Conservation (phyloP, 768 basidiomycete genomes). For the Tricholomella constricta region DNA sequence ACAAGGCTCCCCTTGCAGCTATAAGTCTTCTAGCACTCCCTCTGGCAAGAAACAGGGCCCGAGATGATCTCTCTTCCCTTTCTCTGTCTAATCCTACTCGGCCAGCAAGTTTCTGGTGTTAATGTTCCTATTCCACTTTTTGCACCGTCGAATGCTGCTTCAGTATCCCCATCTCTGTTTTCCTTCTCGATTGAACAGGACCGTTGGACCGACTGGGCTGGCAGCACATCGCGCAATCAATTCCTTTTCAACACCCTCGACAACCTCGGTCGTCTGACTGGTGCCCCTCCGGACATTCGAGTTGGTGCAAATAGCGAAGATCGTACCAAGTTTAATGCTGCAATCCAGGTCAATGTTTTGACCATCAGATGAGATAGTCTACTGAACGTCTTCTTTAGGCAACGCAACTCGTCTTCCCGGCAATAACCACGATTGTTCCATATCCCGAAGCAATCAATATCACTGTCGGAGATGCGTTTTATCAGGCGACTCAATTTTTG, state of each 20-base stretch:
- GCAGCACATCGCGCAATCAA: slow-evolving; percentile 48
- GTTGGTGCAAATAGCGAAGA: slow-evolving; percentile 62
- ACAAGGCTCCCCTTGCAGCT: not conserved
- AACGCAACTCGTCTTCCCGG: slow-evolving; percentile 50
- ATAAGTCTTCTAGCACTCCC: slow-evolving; percentile 1
- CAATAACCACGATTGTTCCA: slow-evolving; percentile 47
- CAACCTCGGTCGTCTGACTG: slow-evolving; percentile 53
- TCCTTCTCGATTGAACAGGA: slow-evolving; percentile 74
- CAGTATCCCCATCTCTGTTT: slow-evolving; percentile 48
- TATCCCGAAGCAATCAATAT: slow-evolving; percentile 67
- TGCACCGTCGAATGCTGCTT: slow-evolving; percentile 35
- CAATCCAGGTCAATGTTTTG: slow-evolving; percentile 39
- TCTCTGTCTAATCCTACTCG: slow-evolving; percentile 6
- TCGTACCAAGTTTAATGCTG: slow-evolving; percentile 54
- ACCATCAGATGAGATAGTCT: not conserved
- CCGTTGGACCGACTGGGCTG: slow-evolving; percentile 68
- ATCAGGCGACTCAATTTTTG: slow-evolving; percentile 29
- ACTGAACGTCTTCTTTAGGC: slow-evolving; percentile 29
- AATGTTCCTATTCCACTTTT: slow-evolving; percentile 43
- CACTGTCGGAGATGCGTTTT: slow-evolving; percentile 58
- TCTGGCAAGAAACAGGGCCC: not conserved
- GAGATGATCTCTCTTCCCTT: slow-evolving; percentile 1
- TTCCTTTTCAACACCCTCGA: slow-evolving; percentile 63
- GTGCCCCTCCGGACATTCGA: slow-evolving; percentile 54
- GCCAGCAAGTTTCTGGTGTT: slow-evolving; percentile 11